Evolutionary conservation across 345 rosid species (phyloP).

Genomic region (Camelina sativa): DNA sequence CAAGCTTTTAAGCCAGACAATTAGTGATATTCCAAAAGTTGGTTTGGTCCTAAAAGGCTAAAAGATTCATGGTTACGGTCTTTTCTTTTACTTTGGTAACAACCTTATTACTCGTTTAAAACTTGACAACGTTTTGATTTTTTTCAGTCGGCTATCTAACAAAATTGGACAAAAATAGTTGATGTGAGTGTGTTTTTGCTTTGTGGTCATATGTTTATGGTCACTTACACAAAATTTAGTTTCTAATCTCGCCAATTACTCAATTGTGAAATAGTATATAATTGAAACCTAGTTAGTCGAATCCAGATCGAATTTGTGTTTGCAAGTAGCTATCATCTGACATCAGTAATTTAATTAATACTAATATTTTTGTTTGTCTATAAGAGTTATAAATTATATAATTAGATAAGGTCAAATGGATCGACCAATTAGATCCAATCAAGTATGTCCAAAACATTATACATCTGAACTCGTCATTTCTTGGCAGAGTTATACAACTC

Average conservation of each 20-base stretch:
- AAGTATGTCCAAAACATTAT: slow-evolving; percentile 27
- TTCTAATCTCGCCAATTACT: too few relatives aligned
- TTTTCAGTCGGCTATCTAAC: too few relatives aligned
- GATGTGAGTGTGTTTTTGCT: background rate
- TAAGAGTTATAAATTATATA: background rate
- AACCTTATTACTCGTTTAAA: background rate
- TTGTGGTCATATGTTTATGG: background rate
- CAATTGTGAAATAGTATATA: background rate
- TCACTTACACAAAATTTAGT: background rate
- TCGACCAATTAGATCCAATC: slow-evolving; percentile 15
- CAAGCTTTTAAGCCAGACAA: background rate
- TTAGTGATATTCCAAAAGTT: background rate
- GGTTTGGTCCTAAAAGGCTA: background rate
- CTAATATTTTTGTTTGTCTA: background rate
- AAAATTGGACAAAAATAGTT: too few relatives aligned
- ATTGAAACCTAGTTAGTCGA: slow-evolving; percentile 12
- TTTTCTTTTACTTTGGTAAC: background rate
- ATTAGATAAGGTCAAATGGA: slow-evolving; percentile 28
- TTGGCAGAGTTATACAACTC: slow-evolving; percentile 9
- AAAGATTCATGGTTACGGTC: background rate
- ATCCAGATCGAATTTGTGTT: slow-evolving; percentile 1
- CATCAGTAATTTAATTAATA: background rate
- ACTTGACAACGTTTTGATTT: background rate
- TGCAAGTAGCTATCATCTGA: slow-evolving; percentile 9
- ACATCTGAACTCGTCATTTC: slow-evolving; percentile 26